Evolutionary conservation across 192 early-diverging fungal genomes (phyloP), one percentile per base, ranked within the genome.

Genomic region (Pilobolus umbonatus): DNA sequence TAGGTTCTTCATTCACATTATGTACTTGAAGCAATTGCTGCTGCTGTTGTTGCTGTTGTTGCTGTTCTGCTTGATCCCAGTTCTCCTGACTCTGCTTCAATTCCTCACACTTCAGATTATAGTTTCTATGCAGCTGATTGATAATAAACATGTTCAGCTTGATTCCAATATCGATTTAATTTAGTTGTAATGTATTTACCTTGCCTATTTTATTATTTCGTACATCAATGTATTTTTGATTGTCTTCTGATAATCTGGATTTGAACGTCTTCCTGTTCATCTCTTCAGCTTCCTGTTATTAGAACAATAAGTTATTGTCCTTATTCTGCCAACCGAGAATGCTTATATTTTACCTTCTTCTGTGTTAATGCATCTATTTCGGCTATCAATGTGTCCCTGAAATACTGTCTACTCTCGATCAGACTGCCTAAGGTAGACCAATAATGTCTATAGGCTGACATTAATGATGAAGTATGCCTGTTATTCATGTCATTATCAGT

Each of bases 131-230:
- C 3, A 73, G 57, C 68, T 71, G 25, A 7, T 29, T 32, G 19
- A 31, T 29, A 42, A 34, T 45, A 44, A 5, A 22, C 12, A 29
- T 31, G 11, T 29, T 40, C n/a, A 52, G 3, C 12, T 26, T 55
- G 36, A 24, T 22, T 42, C 9, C 12, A 11, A 28, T 14, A 46
- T 32, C 30, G 31, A 19, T 36, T 19, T 24, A 7, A 22, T 34
- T 25, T 35, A n/a, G n/a, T n/a, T n/a, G n/a, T n/a, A n/a, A n/a
- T 32, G 3, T 24, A 17, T 26, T 36, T 64, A 73, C 71, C 65
- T 73, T 73, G 8, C 39, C 9, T n/a, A 73, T 17, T 24, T 67
- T 61, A 9, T 44, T 29, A 7, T 54, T 63, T 0, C 65, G 65
- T 34, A 36, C 57, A 7, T 25, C 54, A 44, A 43, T 24, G 29